A percentile compares a stretch with the other conserved stretches of the same genome.
These are phyloP conservation scores for Curvularia sp. DNA, from an alignment of 2,329 filamentous ascomycete species.

Conservation along the genomic window DNA sequence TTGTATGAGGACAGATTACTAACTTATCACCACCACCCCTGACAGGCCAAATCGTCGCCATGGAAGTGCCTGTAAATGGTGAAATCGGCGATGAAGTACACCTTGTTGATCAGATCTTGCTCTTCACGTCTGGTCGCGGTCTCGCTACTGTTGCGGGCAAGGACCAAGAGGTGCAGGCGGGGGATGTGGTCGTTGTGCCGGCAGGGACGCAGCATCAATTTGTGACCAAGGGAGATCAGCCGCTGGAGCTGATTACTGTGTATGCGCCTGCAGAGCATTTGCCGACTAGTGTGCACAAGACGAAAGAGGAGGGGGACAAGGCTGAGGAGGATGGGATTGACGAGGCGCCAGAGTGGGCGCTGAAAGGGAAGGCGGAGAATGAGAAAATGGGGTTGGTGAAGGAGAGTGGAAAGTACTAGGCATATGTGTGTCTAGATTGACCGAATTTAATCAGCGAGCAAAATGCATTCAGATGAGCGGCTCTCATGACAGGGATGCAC, in stretches of 20 bases:
- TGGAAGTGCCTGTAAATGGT: conserved; percentile 69
- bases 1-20: neutral
- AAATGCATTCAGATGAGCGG: neutral
- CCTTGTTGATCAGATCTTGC: conserved; percentile 69
- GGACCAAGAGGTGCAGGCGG: conserved; percentile 63
- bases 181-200: conserved; percentile 67
- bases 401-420: conserved; percentile 44
- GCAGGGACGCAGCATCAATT: conserved; percentile 72
- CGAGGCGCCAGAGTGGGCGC: conserved; percentile 66
- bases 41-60: conserved; percentile 64
- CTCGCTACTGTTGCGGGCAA: conserved; percentile 66
- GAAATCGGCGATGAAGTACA: conserved; percentile 73
- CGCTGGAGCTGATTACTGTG: conserved; percentile 68
- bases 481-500: neutral
- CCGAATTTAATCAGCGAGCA: no score
- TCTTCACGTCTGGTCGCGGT: conserved; percentile 67
- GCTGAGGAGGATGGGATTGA: conserved; percentile 68
- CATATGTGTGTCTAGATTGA: neutral
- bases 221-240: conserved; percentile 65
- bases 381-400: conserved; percentile 64
- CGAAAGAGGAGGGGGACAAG: conserved; percentile 68
- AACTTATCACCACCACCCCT: no score
- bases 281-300: conserved; percentile 65
- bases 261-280: conserved; percentile 70
- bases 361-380: conserved; percentile 65